Evolutionary conservation across 352 stramenopile genomes (phyloP).

Genomic region (Aphanomyces stellatus): DNA sequence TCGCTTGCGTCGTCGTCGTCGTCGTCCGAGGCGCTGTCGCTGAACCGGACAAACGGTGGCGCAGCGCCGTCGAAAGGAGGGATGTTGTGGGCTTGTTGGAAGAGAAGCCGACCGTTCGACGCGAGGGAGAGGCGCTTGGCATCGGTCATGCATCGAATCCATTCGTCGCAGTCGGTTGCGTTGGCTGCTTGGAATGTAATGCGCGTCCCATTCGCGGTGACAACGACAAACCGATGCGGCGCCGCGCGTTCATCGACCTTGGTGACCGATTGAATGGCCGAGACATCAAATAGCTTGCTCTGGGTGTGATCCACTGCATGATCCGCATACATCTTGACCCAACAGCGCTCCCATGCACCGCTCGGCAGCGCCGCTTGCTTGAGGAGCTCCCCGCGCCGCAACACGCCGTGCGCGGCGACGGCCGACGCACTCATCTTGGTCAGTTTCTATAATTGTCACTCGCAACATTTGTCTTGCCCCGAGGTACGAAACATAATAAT

Average conservation of each 20-base stretch:
- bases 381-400: conserved; percentile 12
- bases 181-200: background rate
- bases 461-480: no score
- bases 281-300: background rate
- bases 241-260: background rate
- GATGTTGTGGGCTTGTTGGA: conserved; percentile 4
- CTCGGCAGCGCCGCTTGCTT: background rate
- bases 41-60: conserved; percentile 8
- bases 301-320: conserved; percentile 6
- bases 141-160: conserved; percentile 12
- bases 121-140: conserved; percentile 10
- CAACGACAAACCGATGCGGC: background rate
- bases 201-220: background rate
- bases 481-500: no score
- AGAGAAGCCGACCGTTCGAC: conserved; percentile 13
- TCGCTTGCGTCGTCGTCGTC: background rate
- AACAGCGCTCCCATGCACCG: conserved; percentile 9
- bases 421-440: background rate
- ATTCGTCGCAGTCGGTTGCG: background rate
- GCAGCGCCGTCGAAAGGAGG: background rate
- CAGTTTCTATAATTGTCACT: no score
- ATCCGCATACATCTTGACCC: conserved; percentile 19
- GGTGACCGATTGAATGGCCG: background rate
- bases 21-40: conserved; percentile 11
- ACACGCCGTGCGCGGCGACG: background rate